A percentile compares a stretch with the other conserved stretches of the same genome.
These are phyloP conservation scores for Fusarium camptoceras DNA, from an alignment of 2,329 filamentous ascomycete species.

Conservation along the genomic window DNA sequence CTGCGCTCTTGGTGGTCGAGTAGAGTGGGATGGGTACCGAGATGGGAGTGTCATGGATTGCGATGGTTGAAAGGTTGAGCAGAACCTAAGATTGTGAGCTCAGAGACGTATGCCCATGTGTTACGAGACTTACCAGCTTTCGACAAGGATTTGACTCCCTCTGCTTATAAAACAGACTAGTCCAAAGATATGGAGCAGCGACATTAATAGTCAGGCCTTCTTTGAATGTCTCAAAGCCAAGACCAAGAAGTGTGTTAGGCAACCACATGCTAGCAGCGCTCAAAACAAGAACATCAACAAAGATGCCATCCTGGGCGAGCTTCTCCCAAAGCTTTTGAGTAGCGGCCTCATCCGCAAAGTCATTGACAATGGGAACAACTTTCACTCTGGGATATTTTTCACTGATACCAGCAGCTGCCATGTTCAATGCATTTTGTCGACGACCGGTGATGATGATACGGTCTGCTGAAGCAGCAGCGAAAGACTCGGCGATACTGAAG, in stretches of 20 bases:
- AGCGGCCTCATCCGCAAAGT: conserved; percentile 19
- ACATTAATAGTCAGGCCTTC: conserved; percentile 1
- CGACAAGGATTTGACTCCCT: neutral
- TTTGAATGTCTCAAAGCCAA: conserved; percentile 5
- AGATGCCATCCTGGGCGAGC: conserved; percentile 24
- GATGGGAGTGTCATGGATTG: neutral
- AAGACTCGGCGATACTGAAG: conserved; percentile 59
- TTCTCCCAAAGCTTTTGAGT: conserved; percentile 47
- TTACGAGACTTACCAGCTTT: neutral
- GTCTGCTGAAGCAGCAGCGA: conserved; percentile 53
- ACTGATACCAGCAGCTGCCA: neutral
- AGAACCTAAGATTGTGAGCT: neutral
- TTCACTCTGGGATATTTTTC: neutral
- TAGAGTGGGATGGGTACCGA: conserved; percentile 44
- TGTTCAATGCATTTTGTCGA: conserved; percentile 30
- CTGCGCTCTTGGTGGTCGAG: conserved; percentile 53
- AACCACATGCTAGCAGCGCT: conserved; percentile 41
- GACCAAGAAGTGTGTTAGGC: conserved; percentile 9
- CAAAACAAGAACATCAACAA: conserved; percentile 48
- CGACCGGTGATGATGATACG: conserved; percentile 57
- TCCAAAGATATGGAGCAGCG: neutral
- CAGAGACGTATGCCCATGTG: accelerated
- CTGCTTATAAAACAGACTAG: conserved; percentile 3
- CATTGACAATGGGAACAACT: neutral
- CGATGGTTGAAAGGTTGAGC: neutral